These are phyloP conservation scores for Globisporangium spinosum DNA, from an alignment of 352 stramenopile species.

Conservation along the genomic window DNA sequence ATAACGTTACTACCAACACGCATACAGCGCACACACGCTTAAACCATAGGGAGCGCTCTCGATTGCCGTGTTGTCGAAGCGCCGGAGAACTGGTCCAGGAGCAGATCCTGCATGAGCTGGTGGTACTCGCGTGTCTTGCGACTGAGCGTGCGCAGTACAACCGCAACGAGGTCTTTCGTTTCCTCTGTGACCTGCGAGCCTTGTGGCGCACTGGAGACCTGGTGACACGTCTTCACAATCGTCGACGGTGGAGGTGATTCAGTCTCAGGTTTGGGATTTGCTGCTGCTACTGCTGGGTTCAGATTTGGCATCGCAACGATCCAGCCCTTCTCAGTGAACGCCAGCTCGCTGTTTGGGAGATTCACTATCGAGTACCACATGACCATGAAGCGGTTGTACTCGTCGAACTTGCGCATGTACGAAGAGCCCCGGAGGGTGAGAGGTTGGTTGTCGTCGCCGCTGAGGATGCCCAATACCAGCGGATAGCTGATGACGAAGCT, in stretches of 20 bases:
- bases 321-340: conserved; percentile 12
- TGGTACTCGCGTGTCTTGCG: conserved; percentile 5
- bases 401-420: conserved; percentile 15
- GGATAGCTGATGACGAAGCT: conserved; percentile 7
- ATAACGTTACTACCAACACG: not conserved
- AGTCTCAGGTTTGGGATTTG: not conserved
- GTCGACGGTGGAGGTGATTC: not conserved
- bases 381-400: conserved; percentile 2
- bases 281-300: not conserved
- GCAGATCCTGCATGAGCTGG: conserved; percentile 7
- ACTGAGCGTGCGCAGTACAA: conserved; percentile 11
- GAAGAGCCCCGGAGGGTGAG: conserved; percentile 12
- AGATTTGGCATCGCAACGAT: not conserved
- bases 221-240: conserved; percentile 12
- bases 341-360: not conserved
- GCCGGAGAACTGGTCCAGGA: conserved; percentile 10
- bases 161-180: not conserved
- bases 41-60: not conserved
- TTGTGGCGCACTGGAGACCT: conserved; percentile 3
- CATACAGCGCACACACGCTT: not conserved
- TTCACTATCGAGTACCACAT: conserved; percentile 6
- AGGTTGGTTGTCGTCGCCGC: not conserved
- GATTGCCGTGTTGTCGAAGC: not conserved
- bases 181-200: not conserved
- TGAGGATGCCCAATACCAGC: not conserved